phyloP scores from a whole-genome alignment of 306 rosid species.

The Lathyrus tuberosus region DNA sequence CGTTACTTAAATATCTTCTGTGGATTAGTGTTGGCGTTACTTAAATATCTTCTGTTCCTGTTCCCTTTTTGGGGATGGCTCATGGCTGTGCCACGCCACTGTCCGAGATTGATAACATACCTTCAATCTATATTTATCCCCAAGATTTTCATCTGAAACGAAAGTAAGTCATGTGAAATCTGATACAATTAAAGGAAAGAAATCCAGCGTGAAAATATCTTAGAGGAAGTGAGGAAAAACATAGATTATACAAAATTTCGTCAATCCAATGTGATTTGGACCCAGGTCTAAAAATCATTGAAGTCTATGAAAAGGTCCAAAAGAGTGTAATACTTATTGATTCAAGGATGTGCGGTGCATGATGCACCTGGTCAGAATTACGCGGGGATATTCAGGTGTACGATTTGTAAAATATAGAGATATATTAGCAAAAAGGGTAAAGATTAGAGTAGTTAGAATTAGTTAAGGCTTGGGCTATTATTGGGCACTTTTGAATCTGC shows the following conservation, averaged over 20 bases:
- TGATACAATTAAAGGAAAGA: not conserved
- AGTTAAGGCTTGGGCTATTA: not conserved
- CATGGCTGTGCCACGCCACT: too few relatives aligned
- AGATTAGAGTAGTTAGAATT: not conserved
- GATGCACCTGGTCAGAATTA: not conserved
- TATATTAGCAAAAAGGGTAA: not conserved
- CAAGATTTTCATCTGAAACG: not conserved
- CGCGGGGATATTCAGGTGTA: not conserved
- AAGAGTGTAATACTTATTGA: not conserved
- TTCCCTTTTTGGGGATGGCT: too few relatives aligned
- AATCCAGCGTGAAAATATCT: not conserved
- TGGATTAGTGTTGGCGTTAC: too few relatives aligned
- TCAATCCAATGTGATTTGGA: not conserved
- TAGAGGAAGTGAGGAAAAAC: not conserved
- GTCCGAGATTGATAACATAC: too few relatives aligned
- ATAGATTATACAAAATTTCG: not conserved
- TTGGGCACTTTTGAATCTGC: not conserved
- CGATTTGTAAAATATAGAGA: not conserved
- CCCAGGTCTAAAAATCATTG: too few relatives aligned
- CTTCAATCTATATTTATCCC: not conserved
- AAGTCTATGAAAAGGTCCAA: not conserved
- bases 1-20: too few relatives aligned
- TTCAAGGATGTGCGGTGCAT: not conserved
- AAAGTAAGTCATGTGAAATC: not conserved
- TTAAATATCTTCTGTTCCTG: too few relatives aligned